These are phyloP conservation scores for Tricholoma bakamatsutake DNA, from an alignment of 768 basidiomycete species.

Conservation along the genomic window DNA sequence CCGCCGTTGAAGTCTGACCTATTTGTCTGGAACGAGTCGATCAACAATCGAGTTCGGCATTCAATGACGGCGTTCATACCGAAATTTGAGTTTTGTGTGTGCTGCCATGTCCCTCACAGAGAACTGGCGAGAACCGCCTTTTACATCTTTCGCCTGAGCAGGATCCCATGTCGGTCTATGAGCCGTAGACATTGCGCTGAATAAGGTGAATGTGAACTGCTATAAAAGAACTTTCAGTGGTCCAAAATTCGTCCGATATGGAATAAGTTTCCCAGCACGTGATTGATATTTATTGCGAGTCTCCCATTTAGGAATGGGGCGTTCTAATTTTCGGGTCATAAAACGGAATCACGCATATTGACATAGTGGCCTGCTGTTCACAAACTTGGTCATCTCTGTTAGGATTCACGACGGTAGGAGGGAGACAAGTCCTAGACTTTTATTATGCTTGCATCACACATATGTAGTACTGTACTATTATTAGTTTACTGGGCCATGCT, in stretches of 20 bases:
- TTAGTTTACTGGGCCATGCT: no score
- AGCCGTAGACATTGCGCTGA: constrained; percentile 72
- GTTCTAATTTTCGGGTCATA: no score
- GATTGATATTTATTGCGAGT: no score
- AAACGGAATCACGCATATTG: no score
- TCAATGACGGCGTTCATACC: constrained; percentile 37
- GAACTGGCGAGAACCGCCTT: constrained; percentile 87
- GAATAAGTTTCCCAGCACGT: background rate
- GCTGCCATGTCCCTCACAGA: constrained; percentile 92
- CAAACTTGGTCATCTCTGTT: background rate
- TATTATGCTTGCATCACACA: no score
- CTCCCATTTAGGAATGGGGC: no score
- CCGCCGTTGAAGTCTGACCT: constrained; percentile 78
- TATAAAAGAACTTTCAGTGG: background rate
- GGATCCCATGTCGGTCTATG: constrained; percentile 98
- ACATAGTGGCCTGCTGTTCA: no score
- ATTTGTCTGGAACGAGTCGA: constrained; percentile 51
- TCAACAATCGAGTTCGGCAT: background rate
- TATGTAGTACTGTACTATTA: no score
- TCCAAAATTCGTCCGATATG: background rate
- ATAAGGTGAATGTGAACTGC: no score
- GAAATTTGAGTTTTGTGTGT: constrained; percentile 97
- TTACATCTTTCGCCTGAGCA: constrained; percentile 88
- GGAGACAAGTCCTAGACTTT: no score
- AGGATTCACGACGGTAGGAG: no score